Base-by-base conservation (phyloP, 345 rosid species). In the rapeseed (Brassica napus) region DNA sequence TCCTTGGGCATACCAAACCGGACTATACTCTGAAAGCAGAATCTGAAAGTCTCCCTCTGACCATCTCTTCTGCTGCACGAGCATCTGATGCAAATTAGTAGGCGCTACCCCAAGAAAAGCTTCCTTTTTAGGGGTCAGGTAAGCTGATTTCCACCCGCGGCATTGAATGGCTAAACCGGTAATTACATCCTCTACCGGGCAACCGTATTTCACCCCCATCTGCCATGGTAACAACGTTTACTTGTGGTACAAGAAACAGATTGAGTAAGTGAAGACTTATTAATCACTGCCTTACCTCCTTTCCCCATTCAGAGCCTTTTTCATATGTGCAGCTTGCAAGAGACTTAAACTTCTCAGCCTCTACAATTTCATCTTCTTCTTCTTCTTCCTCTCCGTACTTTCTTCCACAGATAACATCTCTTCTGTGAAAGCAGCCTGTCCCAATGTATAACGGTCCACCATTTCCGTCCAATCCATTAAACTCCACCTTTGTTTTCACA, bases 21-120 rank as follows among this genome's bases (percentile, higher is more conserved):
- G 97, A 78, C 92, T 81, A 82, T 79, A 87, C 61, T 80, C 84
- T 1, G 94, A 89, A 1, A 89, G 70, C 15, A 91, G 47, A 66
- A 94, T 84, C 81, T 91, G 93, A 57, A 94, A 72, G 42, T 89
- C 83, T 18, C 98, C 98, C 68, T 86, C 92, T 0, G 97, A 75
- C 97, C 97, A 94, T 81, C 98, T 85, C 83, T 86, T 86, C 32
- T 88, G 92, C 77, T 92, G 97, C 77, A 89, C 81, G 6, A 94
- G 86, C 7, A 81, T 72, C 84, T 94, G 89, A 63, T 79, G 79
- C 73, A 91, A 75, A 28, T 92, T 88, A 8, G 82, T 83, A 2
- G 97, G 86, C 1, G 83, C 86, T 15, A 87, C 52, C 9, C 98
- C 98, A 1, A 86, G 6, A 82, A 94, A 94, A 5, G 88, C 94